These are phyloP conservation scores for Primulina eburnea DNA, from an alignment of 257 asterid species.

Conservation along the genomic window DNA sequence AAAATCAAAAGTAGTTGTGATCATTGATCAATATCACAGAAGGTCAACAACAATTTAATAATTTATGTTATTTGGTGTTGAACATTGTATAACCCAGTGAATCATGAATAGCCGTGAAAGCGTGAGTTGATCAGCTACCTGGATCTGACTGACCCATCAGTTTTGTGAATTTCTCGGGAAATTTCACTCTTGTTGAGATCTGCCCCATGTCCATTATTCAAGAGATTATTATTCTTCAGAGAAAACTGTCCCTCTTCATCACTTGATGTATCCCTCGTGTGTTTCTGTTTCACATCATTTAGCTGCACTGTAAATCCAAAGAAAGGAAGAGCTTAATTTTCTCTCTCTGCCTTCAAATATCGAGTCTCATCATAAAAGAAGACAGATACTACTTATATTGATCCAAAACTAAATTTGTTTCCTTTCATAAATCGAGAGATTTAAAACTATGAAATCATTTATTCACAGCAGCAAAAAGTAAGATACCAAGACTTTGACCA, in stretches of 20 bases:
- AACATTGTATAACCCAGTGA: constrained; percentile 8
- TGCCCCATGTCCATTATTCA: constrained; percentile 44
- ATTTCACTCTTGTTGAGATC: constrained; percentile 31
- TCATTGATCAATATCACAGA: neutral
- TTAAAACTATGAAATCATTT: constrained; percentile 6
- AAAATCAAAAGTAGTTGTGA: neutral
- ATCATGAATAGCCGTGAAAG: constrained; percentile 16
- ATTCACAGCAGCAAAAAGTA: constrained; percentile 7
- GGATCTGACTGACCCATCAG: constrained; percentile 50
- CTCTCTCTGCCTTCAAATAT: constrained; percentile 35
- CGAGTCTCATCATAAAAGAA: constrained; percentile 5
- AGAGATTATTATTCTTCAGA: constrained; percentile 38
- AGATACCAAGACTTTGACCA: constrained; percentile 35
- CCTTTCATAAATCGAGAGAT: constrained; percentile 5
- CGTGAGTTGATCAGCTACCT: constrained; percentile 40
- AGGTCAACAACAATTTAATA: neutral
- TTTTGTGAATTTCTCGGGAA: constrained; percentile 21
- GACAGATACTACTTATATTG: constrained; percentile 17
- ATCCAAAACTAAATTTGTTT: constrained; percentile 9
- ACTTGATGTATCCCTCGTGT: constrained; percentile 32
- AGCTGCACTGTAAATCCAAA: constrained; percentile 32
- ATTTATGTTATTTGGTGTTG: neutral
- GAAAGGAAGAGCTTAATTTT: constrained; percentile 31
- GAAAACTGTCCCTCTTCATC: constrained; percentile 66
- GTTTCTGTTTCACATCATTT: constrained; percentile 35